Evolutionary conservation across 2,329 filamentous ascomycete genomes (phyloP).

Genomic region (Hypoxylon rubiginosum): DNA sequence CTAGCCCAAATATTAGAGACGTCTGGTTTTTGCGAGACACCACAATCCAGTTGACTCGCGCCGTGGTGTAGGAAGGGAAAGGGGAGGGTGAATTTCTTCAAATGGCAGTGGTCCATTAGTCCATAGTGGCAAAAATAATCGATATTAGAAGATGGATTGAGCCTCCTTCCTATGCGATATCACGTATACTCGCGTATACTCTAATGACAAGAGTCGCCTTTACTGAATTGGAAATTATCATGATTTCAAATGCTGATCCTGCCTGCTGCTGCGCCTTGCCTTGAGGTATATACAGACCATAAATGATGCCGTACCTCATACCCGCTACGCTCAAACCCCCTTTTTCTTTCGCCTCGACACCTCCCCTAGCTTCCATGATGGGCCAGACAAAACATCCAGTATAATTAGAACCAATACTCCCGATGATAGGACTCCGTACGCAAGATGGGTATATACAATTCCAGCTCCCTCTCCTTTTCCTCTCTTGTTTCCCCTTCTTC

Average conservation of each 20-base stretch:
- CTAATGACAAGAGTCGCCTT: neutral
- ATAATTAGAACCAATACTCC: slow-evolving; percentile 8
- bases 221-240: slow-evolving; percentile 6
- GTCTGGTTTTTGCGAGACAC: slow-evolving; percentile 21
- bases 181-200: neutral
- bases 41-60: slow-evolving; percentile 16
- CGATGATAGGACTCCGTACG: slow-evolving; percentile 10
- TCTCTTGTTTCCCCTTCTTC: no score
- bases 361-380: neutral
- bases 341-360: slow-evolving; percentile 11
- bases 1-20: slow-evolving; percentile 25
- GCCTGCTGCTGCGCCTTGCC: slow-evolving; percentile 12
- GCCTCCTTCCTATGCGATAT: neutral
- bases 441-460: slow-evolving; percentile 37
- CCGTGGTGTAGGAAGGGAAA: slow-evolving; percentile 12
- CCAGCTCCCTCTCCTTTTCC: slow-evolving; percentile 3
- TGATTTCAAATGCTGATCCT: slow-evolving; percentile 19
- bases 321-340: slow-evolving; percentile 2
- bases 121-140: slow-evolving; percentile 30
- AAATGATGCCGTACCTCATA: slow-evolving; percentile 24
- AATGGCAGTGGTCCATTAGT: slow-evolving; percentile 23
- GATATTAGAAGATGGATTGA: slow-evolving; percentile 32
- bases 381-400: slow-evolving; percentile 4
- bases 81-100: slow-evolving; percentile 25
- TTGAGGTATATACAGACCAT: slow-evolving; percentile 19